Conservation (phyloP, 2,329 filamentous ascomycete genomes). For the Aphanocladium album region DNA sequence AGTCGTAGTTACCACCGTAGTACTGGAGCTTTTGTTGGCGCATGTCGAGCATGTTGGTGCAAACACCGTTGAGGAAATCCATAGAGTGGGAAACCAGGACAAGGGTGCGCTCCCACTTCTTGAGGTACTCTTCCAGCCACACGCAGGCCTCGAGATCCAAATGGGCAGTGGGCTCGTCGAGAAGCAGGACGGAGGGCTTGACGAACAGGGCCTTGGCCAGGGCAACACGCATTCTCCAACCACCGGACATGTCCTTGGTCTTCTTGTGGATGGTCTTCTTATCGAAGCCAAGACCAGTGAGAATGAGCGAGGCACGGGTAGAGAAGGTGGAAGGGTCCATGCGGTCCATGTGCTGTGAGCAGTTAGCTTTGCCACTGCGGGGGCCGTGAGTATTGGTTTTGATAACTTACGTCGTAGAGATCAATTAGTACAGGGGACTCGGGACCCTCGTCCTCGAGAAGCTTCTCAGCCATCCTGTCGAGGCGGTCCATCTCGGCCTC, state of each 20-base stretch:
- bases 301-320: slow-evolving; percentile 89
- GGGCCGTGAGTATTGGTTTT: background rate
- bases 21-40: slow-evolving; percentile 81
- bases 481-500: slow-evolving; percentile 88
- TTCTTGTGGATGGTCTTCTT: slow-evolving; percentile 97
- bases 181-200: slow-evolving; percentile 89
- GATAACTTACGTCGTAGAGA: slow-evolving; percentile 76
- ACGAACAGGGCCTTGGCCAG: slow-evolving; percentile 97
- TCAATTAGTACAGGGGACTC: slow-evolving; percentile 88
- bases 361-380: slow-evolving; percentile 15
- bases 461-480: slow-evolving; percentile 81
- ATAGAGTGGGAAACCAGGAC: slow-evolving; percentile 95
- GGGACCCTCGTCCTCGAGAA: slow-evolving; percentile 87
- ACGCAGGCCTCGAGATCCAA: slow-evolving; percentile 99
- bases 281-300: slow-evolving; percentile 99
- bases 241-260: slow-evolving; percentile 99
- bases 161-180: slow-evolving; percentile 98
- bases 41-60: slow-evolving; percentile 98
- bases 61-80: slow-evolving; percentile 99
- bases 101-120: slow-evolving; percentile 98
- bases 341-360: slow-evolving; percentile 80
- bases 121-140: slow-evolving; percentile 99
- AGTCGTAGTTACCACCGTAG: slow-evolving; percentile 99
- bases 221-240: slow-evolving; percentile 99
- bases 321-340: slow-evolving; percentile 98